phyloP scores from a whole-genome alignment of 495 filamentous ascomycete species.

The Xylaria curta region DNA sequence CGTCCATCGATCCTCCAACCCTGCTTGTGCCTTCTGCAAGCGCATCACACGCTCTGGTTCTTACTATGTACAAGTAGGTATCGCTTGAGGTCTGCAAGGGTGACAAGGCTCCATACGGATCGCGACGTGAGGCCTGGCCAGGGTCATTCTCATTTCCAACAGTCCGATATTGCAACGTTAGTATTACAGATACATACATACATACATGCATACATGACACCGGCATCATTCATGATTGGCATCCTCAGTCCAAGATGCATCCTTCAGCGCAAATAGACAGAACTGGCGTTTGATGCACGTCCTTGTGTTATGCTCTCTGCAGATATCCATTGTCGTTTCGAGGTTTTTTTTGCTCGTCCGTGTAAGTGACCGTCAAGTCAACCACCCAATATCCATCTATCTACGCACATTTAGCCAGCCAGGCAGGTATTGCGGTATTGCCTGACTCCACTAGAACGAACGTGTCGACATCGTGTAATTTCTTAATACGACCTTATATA shows the following conservation, averaged over 20 bases:
- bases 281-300: not conserved
- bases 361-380: not conserved
- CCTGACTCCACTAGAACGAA: slow-evolving; percentile 9
- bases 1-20: not conserved
- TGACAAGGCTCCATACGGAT: slow-evolving; percentile 4
- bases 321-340: not conserved
- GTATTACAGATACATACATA: slow-evolving; percentile 10
- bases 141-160: slow-evolving; percentile 5
- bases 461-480: not conserved
- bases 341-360: not conserved
- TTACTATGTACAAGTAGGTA: too few species aligned
- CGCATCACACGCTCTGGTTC: not conserved
- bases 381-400: not conserved
- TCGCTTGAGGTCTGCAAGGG: slow-evolving; percentile 2
- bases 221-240: not conserved
- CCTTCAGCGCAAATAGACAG: not conserved
- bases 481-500: slow-evolving; percentile 18
- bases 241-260: not conserved
- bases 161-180: slow-evolving; percentile 15
- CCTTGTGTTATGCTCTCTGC: not conserved
- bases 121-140: not conserved
- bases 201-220: not conserved
- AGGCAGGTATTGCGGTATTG: not conserved
- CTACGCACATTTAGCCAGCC: not conserved
- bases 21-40: not conserved